Evolutionary conservation across 805 yeast species (phyloP), one percentile per base, ranked within the genome.

Genomic region (Hanseniaspora meyeri): DNA sequence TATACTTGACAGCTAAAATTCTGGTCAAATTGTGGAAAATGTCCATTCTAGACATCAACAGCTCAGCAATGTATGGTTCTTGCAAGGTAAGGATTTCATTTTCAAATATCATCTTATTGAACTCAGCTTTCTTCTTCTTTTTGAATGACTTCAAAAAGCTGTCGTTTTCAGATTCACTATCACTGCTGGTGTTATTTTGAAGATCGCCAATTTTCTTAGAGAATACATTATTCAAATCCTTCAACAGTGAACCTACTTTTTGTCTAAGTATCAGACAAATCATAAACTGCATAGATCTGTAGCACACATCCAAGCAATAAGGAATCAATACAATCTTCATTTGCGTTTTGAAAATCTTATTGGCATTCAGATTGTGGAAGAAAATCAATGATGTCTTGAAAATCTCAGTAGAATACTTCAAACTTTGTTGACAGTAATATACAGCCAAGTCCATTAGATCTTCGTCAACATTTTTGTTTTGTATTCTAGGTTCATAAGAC

Each of bases 211-310:
- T 55, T 32, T 55, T 59, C 17, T 55, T 58, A n/a, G 60, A 59
- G 20, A 52, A 57, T 20, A 50, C 51, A 39, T 68, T 70, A 27
- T 65, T 65, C 61, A 68, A 62, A 45, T 68, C 68, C 27, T 67
- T 71, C 42, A 70, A 64, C 27, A 53, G 19, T 19, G 76, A 75
- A 2, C 76, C 76, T 65, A 76, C 72, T 60, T 73, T 68, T 2
- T 74, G 70, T 63, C 83, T 71, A 52, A 79, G 62, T 29, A 79
- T 74, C 61, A 79, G 64, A 45, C 82, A 78, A n/a, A 79, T 78
- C 66, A 79, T 70, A 61, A 79, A 79, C 60, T 79, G 82, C 62
- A 77, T 72, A 5, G 82, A 75, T 60, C 83, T 70, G 60, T 79
- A 82, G 58, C 81, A 80, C 40, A 77, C 69, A 51, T 78, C 73